A percentile compares a stretch with the other conserved stretches of the same genome.
Conservation (phyloP, 2,329 filamentous ascomycete genomes). For the Whalleya microplaca region DNA sequence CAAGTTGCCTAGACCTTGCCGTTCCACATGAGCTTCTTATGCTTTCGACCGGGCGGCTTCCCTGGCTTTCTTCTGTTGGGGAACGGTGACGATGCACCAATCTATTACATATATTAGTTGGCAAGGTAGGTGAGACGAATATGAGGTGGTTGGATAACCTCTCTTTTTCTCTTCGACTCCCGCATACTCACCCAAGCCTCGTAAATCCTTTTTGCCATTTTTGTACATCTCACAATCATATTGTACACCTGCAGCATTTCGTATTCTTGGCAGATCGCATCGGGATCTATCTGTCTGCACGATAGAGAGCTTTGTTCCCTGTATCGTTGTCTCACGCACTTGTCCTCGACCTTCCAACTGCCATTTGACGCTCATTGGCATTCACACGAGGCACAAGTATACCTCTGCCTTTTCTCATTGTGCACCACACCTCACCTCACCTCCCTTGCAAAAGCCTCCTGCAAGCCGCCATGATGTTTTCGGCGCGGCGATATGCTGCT, state of each 20-base stretch:
- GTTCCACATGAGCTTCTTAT: background rate
- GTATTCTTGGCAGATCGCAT: conserved; percentile 9
- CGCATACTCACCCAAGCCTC: conserved; percentile 9
- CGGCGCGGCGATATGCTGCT: conserved; percentile 23
- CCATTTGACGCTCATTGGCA: no score
- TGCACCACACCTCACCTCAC: no score
- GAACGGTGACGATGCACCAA: background rate
- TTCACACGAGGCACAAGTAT: conserved; percentile 7
- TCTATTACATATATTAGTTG: background rate
- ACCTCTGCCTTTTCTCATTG: conserved; percentile 11
- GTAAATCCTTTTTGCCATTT: conserved; percentile 15
- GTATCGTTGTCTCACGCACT: conserved; percentile 5
- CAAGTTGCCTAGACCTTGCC: background rate
- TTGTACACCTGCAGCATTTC: no score
- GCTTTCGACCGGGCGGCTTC: background rate
- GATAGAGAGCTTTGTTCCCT: conserved; percentile 6
- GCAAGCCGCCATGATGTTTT: conserved; percentile 28
- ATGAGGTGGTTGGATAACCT: conserved; percentile 34
- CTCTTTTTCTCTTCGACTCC: conserved; percentile 10
- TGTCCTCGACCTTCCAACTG: conserved; percentile 4
- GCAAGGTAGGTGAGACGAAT: conserved; percentile 23
- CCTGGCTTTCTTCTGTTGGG: background rate
- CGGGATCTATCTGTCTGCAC: conserved; percentile 8
- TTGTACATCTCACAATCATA: conserved; percentile 15
- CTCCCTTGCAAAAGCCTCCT: conserved; percentile 17